These are phyloP conservation scores for Paramecium octaurelia DNA, from an alignment of 73 alveolate species.

Conservation along the genomic window DNA sequence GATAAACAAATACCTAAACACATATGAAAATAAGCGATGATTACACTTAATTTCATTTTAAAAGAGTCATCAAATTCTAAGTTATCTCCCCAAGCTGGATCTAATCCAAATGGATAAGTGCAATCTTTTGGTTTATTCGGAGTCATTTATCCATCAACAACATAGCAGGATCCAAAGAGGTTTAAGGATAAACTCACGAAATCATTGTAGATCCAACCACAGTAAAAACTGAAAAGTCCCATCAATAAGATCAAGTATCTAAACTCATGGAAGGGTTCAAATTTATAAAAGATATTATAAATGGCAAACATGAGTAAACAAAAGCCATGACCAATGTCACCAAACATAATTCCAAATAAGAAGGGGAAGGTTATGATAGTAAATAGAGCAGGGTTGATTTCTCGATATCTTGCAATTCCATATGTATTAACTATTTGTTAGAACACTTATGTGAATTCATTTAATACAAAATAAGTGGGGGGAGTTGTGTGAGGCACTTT, in stretches of 20 bases:
- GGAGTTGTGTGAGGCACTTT: not conserved
- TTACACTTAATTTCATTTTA: slow-evolving; percentile 89
- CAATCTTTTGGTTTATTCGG: slow-evolving; percentile 52
- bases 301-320: slow-evolving; percentile 67
- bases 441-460: slow-evolving; percentile 84
- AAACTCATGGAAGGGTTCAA: slow-evolving; percentile 48
- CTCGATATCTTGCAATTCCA: slow-evolving; percentile 91
- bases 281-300: slow-evolving; percentile 5
- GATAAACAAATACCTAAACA: slow-evolving; percentile 78
- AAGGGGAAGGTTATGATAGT: slow-evolving; percentile 90
- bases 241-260: slow-evolving; percentile 85
- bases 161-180: slow-evolving; percentile 77
- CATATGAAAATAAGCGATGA: slow-evolving; percentile 84
- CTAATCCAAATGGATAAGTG: slow-evolving; percentile 92
- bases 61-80: slow-evolving; percentile 79
- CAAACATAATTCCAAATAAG: slow-evolving; percentile 96
- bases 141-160: slow-evolving; percentile 45
- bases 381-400: slow-evolving; percentile 88
- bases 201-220: slow-evolving; percentile 94
- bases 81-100: slow-evolving; percentile 90
- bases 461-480: slow-evolving; percentile 84
- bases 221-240: slow-evolving; percentile 82
- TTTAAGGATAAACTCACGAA: slow-evolving; percentile 86
- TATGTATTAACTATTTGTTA: slow-evolving; percentile 87
- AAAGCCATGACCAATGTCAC: slow-evolving; percentile 92